Conservation (phyloP, 805 yeast genomes). For the Suhomyces canberraensis region DNA sequence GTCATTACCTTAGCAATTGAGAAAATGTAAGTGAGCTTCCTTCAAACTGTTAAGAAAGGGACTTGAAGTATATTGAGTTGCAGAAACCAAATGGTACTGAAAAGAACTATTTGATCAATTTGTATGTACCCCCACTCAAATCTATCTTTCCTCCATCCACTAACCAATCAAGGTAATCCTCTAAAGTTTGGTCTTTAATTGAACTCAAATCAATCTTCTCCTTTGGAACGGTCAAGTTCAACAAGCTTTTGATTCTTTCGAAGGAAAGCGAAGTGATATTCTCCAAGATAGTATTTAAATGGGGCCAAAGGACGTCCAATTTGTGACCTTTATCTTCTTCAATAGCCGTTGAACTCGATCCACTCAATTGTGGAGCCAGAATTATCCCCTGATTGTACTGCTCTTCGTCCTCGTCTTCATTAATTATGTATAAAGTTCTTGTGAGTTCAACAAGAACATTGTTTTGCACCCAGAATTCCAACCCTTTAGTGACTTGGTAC, state of each 20-base stretch:
- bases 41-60: no score
- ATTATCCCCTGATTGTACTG: not conserved
- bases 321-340: not conserved
- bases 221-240: constrained; percentile 54
- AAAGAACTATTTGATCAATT: constrained; percentile 18
- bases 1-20: no score
- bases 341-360: not conserved
- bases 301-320: constrained; percentile 35
- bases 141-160: constrained; percentile 43
- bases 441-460: constrained; percentile 47
- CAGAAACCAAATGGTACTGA: no score
- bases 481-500: constrained; percentile 32
- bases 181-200: constrained; percentile 39
- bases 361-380: not conserved
- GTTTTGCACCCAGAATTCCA: constrained; percentile 62
- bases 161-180: constrained; percentile 38
- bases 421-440: constrained; percentile 32
- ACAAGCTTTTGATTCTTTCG: constrained; percentile 50
- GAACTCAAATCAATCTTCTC: constrained; percentile 37
- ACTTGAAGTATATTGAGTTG: no score
- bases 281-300: constrained; percentile 53
- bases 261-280: constrained; percentile 51
- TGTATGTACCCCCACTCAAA: constrained; percentile 31
- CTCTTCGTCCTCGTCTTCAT: constrained; percentile 29
- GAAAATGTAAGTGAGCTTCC: no score